Evolutionary conservation across 768 basidiomycete genomes (phyloP), one percentile per base, ranked within the genome.

Genomic region (Hericium erinaceus): DNA sequence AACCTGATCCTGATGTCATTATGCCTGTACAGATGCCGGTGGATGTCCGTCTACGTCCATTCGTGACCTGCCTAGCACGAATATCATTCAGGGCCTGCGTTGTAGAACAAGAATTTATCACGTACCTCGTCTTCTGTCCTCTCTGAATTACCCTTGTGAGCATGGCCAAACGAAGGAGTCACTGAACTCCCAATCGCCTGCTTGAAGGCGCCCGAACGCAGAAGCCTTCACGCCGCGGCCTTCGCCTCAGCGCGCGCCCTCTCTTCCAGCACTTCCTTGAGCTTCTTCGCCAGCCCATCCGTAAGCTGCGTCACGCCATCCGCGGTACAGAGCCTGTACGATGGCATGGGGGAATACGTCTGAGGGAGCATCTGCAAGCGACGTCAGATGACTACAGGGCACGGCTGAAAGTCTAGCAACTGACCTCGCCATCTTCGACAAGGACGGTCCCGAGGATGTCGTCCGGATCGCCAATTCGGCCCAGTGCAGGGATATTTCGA

Each of bases 301-400:
- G 89, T 88, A 52, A 92, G 76, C 58, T 81, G 80, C 1, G 77
- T 75, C 0, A 87, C 70, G 2, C 90, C 91, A 58, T 91, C 87
- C 11, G 79, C 69, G 1, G 91, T 92, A 69, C 86, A 90, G 16
- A 92, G 59, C 18, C 91, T 81, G 68, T 92, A 92, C 7, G 90
- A 77, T 0, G 89, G 89, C 90, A 92, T 92, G 5, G 85, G 77
- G 64, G 87, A 81, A 63, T 92, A 92, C 2, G 89, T 92, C 26
- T 87, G 82, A 0, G 82, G 65, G 10, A 78, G 65, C 37, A 89
- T 84, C 87, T 88, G 63, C 44, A 16, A 40, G 57, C 3, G 7
- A 9, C 52, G 18, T 24, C 18, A 20, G 16, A 33, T 11, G 12
- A 5, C 40, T 33, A 24, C 22, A 2, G 24, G 22, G 38, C 41